Evolutionary conservation across 2,329 filamentous ascomycete genomes (phyloP), one percentile per base, ranked within the genome.

Genomic region (Sporothrix euskadiensis): DNA sequence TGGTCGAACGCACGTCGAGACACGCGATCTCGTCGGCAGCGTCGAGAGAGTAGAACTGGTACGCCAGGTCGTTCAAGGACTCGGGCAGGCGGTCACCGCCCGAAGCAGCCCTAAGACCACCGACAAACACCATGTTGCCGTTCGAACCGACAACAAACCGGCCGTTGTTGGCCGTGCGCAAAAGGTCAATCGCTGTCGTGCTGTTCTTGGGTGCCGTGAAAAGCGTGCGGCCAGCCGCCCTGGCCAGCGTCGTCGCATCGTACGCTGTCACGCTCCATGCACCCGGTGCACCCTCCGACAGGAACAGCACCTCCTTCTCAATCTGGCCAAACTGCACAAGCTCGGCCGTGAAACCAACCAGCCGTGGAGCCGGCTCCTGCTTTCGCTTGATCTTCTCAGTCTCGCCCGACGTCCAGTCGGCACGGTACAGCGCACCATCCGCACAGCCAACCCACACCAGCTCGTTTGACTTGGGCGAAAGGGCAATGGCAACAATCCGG

Each of bases 21-120:
- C 88, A 90, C 39, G 88, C 89, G 70, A 94, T 87, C 57, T 88
- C 85, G 76, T 93, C 89, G 2, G 88, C 87, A 19, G 84, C 82
- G 72, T 89, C 86, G 74, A 91, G 86, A 19, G 85, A 85, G 75
- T 85, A 86, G 77, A 90, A 88, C 65, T 89, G 85, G 78, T 87
- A 90, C 56, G 82, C 81, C 26, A 88, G 80, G 52, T 84, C 81
- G n/a, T 81, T 79, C 47, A 86, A 74, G 3, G 80, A 79, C 14
- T 79, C 75, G 56, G 79, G 77, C 19, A 78, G 78, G 19, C 35
- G 30, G 79, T 79, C 5, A 79, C 77, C 72, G 78, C 81, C 71
- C 79, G 79, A 9, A 77, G 76, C 73, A 77, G 80, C 71, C 84
- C 39, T 63, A 10, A 59, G 77, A 44, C 84, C 85, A 16, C 92